Evolutionary conservation across 352 stramenopile genomes (phyloP).

Genomic region (Globisporangium paddicum): DNA sequence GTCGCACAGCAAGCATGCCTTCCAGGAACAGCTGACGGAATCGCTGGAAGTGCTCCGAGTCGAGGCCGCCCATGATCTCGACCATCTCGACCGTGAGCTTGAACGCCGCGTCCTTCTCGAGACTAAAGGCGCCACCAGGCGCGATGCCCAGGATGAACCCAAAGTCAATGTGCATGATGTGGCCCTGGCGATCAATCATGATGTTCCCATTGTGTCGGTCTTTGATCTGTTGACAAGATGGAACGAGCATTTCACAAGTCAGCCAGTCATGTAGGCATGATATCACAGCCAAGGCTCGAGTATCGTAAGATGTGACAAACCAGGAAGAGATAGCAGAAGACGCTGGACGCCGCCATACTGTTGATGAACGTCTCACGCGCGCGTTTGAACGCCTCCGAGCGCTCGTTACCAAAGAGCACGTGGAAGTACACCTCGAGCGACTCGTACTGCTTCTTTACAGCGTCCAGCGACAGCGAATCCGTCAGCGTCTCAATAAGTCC

Average conservation of each 20-base stretch:
- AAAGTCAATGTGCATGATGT: slow-evolving; percentile 97
- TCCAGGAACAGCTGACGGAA: slow-evolving; percentile 88
- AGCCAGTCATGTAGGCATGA: too few species aligned
- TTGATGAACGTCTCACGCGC: slow-evolving; percentile 89
- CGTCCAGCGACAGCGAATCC: slow-evolving; percentile 91
- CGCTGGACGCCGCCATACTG: slow-evolving; percentile 89
- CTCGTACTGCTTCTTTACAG: slow-evolving; percentile 78
- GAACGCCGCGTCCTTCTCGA: slow-evolving; percentile 92
- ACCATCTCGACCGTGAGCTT: slow-evolving; percentile 95
- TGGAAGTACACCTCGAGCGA: slow-evolving; percentile 46
- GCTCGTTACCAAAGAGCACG: slow-evolving; percentile 60
- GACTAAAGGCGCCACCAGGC: slow-evolving; percentile 90
- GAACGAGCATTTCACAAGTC: too few species aligned
- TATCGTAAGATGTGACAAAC: background rate
- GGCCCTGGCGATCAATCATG: slow-evolving; percentile 89
- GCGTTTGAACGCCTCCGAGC: slow-evolving; percentile 42
- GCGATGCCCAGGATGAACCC: slow-evolving; percentile 94
- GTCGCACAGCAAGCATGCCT: slow-evolving; percentile 89
- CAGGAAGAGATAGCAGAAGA: slow-evolving; percentile 93
- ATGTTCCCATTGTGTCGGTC: slow-evolving; percentile 97
- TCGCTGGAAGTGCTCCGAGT: slow-evolving; percentile 66
- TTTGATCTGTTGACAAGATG: slow-evolving; percentile 54
- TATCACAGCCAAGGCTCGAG: background rate
- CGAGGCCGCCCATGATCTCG: slow-evolving; percentile 84
- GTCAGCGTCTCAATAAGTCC: slow-evolving; percentile 91